Evolutionary conservation across 1,284 basidiomycete genomes (phyloP).

Genomic region (Irpex lacteus): DNA sequence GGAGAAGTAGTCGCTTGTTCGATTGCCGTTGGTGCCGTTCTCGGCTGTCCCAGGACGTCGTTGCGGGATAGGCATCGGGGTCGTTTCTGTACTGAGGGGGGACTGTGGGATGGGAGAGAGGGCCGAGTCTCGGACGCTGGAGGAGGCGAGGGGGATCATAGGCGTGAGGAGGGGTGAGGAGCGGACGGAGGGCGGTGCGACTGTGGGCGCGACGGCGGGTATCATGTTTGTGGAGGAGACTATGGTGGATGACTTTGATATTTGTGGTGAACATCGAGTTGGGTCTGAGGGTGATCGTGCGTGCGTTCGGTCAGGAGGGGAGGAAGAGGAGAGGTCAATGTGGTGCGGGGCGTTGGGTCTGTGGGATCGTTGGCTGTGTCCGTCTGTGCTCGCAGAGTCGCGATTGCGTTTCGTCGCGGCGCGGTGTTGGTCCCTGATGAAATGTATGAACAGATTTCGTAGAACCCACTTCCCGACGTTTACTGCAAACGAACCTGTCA

Average conservation of each 20-base stretch:
- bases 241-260: slow-evolving; percentile 31
- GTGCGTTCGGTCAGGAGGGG: slow-evolving; percentile 16
- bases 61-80: slow-evolving; percentile 23
- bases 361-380: slow-evolving; percentile 21
- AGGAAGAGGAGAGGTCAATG: slow-evolving; percentile 28
- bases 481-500: slow-evolving; percentile 39
- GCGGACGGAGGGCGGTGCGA: slow-evolving; percentile 35
- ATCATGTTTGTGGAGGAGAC: slow-evolving; percentile 60
- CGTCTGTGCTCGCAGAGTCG: slow-evolving; percentile 22
- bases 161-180: slow-evolving; percentile 56
- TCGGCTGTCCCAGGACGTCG: slow-evolving; percentile 17
- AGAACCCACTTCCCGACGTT: slow-evolving; percentile 82
- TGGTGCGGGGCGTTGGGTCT: slow-evolving; percentile 25
- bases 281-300: slow-evolving; percentile 33
- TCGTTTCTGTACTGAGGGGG: slow-evolving; percentile 28
- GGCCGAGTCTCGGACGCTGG: slow-evolving; percentile 19
- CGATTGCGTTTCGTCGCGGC: slow-evolving; percentile 33
- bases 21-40: slow-evolving; percentile 13
- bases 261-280: slow-evolving; percentile 13
- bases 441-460: slow-evolving; percentile 69
- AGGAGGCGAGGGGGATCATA: slow-evolving; percentile 48
- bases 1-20: slow-evolving; percentile 52
- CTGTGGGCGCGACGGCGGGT: slow-evolving; percentile 58
- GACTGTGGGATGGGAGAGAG: slow-evolving; percentile 37
- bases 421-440: slow-evolving; percentile 64